These are phyloP conservation scores for Fusarium mexicanum DNA, from an alignment of 2,329 filamentous ascomycete species.

Conservation along the genomic window DNA sequence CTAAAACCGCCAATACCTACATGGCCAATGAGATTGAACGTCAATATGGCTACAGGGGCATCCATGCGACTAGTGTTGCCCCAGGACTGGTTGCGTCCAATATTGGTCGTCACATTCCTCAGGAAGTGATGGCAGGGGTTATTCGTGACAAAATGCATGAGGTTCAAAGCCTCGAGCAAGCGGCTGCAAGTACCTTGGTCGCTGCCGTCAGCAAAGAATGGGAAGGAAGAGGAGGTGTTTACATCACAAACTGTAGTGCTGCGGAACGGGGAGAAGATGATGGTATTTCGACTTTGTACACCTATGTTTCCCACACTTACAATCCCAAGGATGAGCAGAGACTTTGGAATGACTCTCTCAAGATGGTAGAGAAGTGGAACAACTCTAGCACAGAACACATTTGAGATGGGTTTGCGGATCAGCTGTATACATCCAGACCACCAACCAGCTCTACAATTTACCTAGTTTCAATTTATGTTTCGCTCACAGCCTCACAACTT, in stretches of 20 bases:
- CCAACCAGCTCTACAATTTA: not conserved
- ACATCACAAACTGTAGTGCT: not conserved
- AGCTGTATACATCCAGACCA: not conserved
- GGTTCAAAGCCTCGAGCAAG: not conserved
- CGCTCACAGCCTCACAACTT: too few species aligned
- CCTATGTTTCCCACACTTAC: conserved; percentile 1
- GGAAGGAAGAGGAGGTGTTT: not conserved
- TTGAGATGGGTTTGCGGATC: not conserved
- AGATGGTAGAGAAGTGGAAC: conserved; percentile 3
- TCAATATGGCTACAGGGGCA: not conserved
- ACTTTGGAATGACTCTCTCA: not conserved
- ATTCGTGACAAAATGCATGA: not conserved
- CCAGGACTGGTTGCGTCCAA: not conserved
- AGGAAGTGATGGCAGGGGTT: not conserved
- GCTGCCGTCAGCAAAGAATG: not conserved
- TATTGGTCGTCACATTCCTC: conserved; percentile 5
- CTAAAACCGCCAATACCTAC: conserved; percentile 8
- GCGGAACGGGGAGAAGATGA: not conserved
- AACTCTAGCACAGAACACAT: not conserved
- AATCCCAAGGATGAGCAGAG: not conserved
- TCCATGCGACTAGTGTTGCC: conserved; percentile 5
- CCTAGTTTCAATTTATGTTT: not conserved
- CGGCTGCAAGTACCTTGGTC: not conserved
- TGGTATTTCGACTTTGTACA: not conserved
- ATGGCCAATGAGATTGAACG: conserved; percentile 13